Conservation (phyloP, 306 rosid genomes). For the Clitoria ternatea region DNA sequence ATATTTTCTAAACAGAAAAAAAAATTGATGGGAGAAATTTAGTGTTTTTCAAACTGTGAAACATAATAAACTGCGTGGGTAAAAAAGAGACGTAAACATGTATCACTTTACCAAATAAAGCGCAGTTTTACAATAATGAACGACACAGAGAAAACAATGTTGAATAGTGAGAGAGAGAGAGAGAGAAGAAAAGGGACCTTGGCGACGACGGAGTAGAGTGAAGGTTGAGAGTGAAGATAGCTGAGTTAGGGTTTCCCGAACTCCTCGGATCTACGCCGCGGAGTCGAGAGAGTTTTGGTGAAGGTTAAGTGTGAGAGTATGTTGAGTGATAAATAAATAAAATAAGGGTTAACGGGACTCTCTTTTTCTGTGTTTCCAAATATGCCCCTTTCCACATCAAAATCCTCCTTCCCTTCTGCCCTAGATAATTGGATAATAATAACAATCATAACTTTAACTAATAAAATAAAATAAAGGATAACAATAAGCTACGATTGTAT, state of each 20-base stretch:
- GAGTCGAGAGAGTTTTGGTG: slow-evolving; percentile 31
- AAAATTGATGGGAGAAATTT: background rate
- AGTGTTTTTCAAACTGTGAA: background rate
- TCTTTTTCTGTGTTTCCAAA: slow-evolving; percentile 10
- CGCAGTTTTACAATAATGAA: background rate
- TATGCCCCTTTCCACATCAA: slow-evolving; percentile 29
- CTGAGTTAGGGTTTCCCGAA: slow-evolving; percentile 52
- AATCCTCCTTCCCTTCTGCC: background rate
- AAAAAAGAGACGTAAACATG: too few relatives aligned
- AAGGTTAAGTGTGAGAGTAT: background rate
- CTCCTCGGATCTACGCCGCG: slow-evolving; percentile 85
- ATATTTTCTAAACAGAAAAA: background rate
- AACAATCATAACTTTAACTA: too few relatives aligned
- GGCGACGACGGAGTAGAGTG: background rate
- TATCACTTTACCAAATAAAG: background rate
- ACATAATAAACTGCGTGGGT: too few relatives aligned
- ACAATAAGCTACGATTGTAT: too few relatives aligned
- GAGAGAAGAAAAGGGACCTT: slow-evolving; percentile 1
- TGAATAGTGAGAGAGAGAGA: background rate
- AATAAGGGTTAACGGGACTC: slow-evolving; percentile 12
- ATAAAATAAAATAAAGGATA: too few relatives aligned
- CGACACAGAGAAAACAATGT: background rate
- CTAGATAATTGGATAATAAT: too few relatives aligned
- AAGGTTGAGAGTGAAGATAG: background rate
- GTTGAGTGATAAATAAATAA: background rate